Evolutionary conservation across 495 filamentous ascomycete genomes (phyloP).

Genomic region (Penicillium odoratum): DNA sequence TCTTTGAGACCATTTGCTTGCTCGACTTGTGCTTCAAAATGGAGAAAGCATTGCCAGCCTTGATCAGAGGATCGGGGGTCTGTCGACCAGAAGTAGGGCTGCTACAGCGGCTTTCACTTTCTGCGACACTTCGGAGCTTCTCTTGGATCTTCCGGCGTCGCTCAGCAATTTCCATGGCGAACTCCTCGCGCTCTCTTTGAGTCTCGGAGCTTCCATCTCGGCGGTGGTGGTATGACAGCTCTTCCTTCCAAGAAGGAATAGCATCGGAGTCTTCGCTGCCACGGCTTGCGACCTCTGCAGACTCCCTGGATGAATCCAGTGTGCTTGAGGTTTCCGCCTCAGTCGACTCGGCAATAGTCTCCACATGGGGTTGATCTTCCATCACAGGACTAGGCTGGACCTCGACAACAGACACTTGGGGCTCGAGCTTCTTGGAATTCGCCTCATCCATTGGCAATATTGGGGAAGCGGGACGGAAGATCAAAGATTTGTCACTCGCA

Average conservation of each 20-base stretch:
- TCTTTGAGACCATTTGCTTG: constrained; percentile 58
- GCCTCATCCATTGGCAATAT: constrained; percentile 4
- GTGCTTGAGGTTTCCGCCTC: constrained; percentile 14
- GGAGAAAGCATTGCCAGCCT: constrained; percentile 60
- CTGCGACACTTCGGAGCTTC: constrained; percentile 71
- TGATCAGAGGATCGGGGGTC: constrained; percentile 42
- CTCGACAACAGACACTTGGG: background rate
- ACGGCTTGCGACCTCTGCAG: constrained; percentile 14
- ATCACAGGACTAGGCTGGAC: background rate
- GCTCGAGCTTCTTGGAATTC: background rate
- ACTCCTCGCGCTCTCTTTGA: constrained; percentile 70
- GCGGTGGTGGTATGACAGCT: constrained; percentile 40
- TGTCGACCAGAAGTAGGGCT: constrained; percentile 46
- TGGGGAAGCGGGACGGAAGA: constrained; percentile 58
- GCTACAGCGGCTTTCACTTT: constrained; percentile 61
- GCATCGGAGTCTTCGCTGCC: constrained; percentile 19
- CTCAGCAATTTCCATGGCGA: constrained; percentile 76
- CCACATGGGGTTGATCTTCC: background rate
- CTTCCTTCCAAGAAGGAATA: constrained; percentile 36
- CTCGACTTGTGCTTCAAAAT: constrained; percentile 68
- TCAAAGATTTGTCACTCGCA: constrained; percentile 77
- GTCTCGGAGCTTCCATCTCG: constrained; percentile 60
- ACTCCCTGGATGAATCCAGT: constrained; percentile 14
- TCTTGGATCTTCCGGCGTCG: constrained; percentile 77
- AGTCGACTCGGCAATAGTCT: constrained; percentile 2